phyloP scores from a whole-genome alignment of 768 basidiomycete genomes.

The Mycena galopus region DNA sequence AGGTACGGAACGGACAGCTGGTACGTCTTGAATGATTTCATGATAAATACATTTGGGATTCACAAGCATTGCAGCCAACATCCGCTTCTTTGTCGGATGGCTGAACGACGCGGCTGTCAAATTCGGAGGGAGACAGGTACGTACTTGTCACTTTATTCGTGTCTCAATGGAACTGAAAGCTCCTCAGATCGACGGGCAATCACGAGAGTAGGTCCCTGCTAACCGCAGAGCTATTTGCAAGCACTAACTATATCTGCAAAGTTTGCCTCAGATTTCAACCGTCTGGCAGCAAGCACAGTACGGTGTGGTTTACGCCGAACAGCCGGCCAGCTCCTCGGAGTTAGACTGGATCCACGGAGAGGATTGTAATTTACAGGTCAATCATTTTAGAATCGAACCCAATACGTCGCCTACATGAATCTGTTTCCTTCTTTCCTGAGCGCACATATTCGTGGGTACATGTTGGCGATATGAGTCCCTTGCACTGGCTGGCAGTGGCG shows the following conservation, averaged over 20 bases:
- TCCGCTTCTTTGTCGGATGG: conserved; percentile 55
- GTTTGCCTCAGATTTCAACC: conserved; percentile 24
- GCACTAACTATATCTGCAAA: conserved; percentile 5
- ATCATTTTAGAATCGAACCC: too few species aligned
- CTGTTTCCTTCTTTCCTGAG: not conserved
- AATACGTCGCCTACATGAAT: not conserved
- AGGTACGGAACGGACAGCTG: conserved; percentile 44
- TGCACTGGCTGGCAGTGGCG: too few species aligned
- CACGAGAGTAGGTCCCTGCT: conserved; percentile 9
- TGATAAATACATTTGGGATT: not conserved
- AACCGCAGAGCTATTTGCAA: not conserved
- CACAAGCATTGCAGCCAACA: conserved; percentile 35
- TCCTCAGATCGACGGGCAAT: conserved; percentile 32
- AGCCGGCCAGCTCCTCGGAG: not conserved
- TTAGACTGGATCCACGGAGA: conserved; percentile 34
- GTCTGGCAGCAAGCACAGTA: conserved; percentile 29
- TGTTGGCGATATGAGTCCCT: too few species aligned
- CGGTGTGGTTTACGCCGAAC: not conserved
- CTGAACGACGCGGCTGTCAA: conserved; percentile 54
- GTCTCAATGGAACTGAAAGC: not conserved
- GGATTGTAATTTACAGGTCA: conserved; percentile 24
- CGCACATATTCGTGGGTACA: too few species aligned
- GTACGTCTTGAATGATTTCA: conserved; percentile 4
- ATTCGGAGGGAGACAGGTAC: conserved; percentile 54
- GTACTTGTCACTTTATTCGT: not conserved